Conservation (phyloP, 1,284 basidiomycete species). For the Cutaneotrichosporon dermatis region DNA sequence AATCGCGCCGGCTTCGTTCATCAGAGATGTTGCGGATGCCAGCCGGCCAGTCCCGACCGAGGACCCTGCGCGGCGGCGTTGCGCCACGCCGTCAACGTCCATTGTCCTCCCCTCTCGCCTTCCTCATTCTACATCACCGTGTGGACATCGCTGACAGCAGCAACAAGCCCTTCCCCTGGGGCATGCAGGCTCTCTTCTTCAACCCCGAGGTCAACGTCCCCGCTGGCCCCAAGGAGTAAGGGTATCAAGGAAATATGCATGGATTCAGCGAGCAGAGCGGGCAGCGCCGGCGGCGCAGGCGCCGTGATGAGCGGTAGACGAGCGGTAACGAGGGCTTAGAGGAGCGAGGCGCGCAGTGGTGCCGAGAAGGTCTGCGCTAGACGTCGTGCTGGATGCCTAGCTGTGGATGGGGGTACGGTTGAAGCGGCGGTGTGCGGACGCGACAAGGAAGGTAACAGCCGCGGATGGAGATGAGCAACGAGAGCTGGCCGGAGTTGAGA, state of each 20-base stretch:
- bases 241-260: constrained; percentile 13
- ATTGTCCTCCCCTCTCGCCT: background rate
- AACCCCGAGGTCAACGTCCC: constrained; percentile 30
- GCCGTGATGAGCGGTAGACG: too few species aligned
- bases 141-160: constrained; percentile 5
- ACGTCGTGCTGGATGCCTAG: too few species aligned
- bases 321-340: too few species aligned
- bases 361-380: too few species aligned
- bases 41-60: background rate
- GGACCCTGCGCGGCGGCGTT: background rate
- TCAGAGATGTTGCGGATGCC: background rate
- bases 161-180: constrained; percentile 42
- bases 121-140: background rate
- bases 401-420: too few species aligned
- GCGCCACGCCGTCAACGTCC: background rate
- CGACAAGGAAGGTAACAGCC: too few species aligned
- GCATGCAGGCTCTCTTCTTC: constrained; percentile 46
- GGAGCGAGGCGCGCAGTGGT: too few species aligned
- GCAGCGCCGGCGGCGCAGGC: too few species aligned
- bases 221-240: constrained; percentile 10
- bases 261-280: constrained; percentile 5
- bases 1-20: background rate
- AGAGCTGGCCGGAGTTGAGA: too few species aligned
- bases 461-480: too few species aligned
- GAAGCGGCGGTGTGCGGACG: too few species aligned